Conservation (phyloP, 805 yeast genomes). For the Nakazawaea ernobii region DNA sequence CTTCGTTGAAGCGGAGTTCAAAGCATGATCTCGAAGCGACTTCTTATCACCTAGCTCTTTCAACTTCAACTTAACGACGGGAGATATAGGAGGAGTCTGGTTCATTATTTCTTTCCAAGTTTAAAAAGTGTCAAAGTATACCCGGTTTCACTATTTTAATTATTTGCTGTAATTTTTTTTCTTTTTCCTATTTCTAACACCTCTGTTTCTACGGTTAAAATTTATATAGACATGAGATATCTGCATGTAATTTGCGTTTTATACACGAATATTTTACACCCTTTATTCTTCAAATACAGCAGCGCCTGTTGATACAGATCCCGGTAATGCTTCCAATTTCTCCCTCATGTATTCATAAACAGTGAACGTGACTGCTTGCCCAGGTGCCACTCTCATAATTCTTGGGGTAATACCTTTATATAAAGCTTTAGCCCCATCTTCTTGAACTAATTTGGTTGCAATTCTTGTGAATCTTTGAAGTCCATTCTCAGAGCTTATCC, state of each 20-base stretch:
- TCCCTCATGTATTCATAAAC: slow-evolving; percentile 87
- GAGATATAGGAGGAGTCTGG: slow-evolving; percentile 12
- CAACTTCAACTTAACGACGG: slow-evolving; percentile 10
- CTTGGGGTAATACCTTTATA: slow-evolving; percentile 98
- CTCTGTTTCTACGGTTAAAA: no score
- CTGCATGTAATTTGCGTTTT: slow-evolving; percentile 1
- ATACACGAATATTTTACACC: neutral
- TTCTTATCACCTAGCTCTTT: slow-evolving; percentile 4
- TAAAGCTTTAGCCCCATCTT: slow-evolving; percentile 84
- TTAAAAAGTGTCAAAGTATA: neutral
- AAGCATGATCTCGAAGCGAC: neutral
- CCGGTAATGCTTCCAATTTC: slow-evolving; percentile 41
- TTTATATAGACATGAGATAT: no score
- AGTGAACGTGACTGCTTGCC: slow-evolving; percentile 97
- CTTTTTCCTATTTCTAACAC: neutral
- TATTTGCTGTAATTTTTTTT: neutral
- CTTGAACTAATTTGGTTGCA: slow-evolving; percentile 72
- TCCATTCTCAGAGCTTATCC: slow-evolving; percentile 57
- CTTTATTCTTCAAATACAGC: slow-evolving; percentile 10
- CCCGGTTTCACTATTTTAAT: neutral
- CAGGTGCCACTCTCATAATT: slow-evolving; percentile 99
- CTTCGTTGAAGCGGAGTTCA: slow-evolving; percentile 2
- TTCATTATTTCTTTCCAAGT: slow-evolving; percentile 1
- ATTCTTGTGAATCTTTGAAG: slow-evolving; percentile 75
- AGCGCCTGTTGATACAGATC: slow-evolving; percentile 14